Conservation (phyloP, 768 basidiomycete genomes). For the Psilocybe azurescens region DNA sequence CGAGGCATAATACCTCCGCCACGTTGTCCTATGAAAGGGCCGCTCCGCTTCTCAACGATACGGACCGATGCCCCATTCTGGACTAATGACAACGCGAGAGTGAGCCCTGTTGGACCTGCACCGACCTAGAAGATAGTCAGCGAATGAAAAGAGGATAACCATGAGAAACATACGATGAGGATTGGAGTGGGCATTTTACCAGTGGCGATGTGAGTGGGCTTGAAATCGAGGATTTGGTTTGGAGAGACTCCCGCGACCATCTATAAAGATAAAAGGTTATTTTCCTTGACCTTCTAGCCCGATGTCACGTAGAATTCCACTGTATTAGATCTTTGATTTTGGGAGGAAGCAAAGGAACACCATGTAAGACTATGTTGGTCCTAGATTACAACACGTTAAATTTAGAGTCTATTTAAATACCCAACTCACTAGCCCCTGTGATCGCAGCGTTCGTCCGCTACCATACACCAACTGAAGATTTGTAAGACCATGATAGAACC, state of each 20-base stretch:
- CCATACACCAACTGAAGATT: no score
- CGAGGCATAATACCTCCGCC: conserved; percentile 45
- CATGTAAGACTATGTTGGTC: no score
- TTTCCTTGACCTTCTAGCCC: no score
- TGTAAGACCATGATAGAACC: background rate
- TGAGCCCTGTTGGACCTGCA: conserved; percentile 48
- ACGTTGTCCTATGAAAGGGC: conserved; percentile 38
- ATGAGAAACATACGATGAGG: background rate
- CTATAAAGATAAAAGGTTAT: background rate
- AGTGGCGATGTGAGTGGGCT: background rate
- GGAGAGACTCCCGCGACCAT: background rate
- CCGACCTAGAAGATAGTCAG: conserved; percentile 38
- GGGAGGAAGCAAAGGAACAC: no score
- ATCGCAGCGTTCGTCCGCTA: no score
- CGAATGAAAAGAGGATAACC: background rate
- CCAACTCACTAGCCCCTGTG: no score
- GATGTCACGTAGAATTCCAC: no score
- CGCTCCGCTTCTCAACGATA: conserved; percentile 49
- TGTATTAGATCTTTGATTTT: background rate
- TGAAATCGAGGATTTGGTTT: background rate
- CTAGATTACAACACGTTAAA: no score
- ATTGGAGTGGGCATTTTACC: background rate
- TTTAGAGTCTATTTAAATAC: no score
- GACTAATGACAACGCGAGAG: conserved; percentile 43
- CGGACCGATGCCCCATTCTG: conserved; percentile 52